A percentile compares a stretch with the other conserved stretches of the same genome.
These are phyloP conservation scores for Posidonia oceanica DNA, from an alignment of 116 monocot genomes.

Conservation along the genomic window DNA sequence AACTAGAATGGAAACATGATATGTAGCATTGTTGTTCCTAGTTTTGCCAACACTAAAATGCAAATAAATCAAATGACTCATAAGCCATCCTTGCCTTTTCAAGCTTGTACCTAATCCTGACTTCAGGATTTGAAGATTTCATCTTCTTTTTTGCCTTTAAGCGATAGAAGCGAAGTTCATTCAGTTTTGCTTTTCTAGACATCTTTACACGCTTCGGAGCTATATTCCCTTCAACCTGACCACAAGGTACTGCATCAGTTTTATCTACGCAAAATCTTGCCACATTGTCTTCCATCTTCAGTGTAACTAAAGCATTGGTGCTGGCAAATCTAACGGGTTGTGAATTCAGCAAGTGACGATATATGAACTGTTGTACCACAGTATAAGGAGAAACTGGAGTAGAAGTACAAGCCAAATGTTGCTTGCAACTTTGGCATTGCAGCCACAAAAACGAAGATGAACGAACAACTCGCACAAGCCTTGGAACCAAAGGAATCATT, in stretches of 20 bases:
- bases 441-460: constrained; percentile 8
- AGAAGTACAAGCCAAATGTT: background rate
- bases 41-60: background rate
- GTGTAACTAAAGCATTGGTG: constrained; percentile 41
- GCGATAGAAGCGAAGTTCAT: constrained; percentile 76
- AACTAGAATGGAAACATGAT: background rate
- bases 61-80: background rate
- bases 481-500: background rate
- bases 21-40: background rate
- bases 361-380: background rate
- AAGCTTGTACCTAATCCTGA: constrained; percentile 85
- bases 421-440: background rate
- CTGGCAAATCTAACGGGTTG: constrained; percentile 22
- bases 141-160: constrained; percentile 90
- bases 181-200: constrained; percentile 70
- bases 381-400: background rate
- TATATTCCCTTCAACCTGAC: constrained; percentile 14
- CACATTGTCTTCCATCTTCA: constrained; percentile 34
- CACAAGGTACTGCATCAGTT: constrained; percentile 7
- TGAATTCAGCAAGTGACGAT: constrained; percentile 13
- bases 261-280: constrained; percentile 45
- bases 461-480: background rate
- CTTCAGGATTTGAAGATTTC: constrained; percentile 91
- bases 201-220: constrained; percentile 32
- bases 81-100: constrained; percentile 44